These are phyloP conservation scores for Quercus bicolor DNA, from an alignment of 306 rosid species.

Conservation along the genomic window DNA sequence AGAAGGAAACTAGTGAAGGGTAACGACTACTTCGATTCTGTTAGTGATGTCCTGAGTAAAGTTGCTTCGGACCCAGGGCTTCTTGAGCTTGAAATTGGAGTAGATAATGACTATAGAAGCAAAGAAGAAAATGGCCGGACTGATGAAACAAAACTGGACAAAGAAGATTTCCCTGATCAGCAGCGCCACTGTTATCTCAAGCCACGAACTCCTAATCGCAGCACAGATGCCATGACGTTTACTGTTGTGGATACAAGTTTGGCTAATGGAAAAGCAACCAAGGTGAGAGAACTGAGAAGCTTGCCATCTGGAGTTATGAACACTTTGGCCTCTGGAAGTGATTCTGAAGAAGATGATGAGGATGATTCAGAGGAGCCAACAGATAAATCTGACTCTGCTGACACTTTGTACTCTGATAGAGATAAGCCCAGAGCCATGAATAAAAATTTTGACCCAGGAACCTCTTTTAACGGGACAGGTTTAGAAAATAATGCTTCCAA, in stretches of 20 bases:
- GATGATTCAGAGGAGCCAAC: conserved; percentile 37
- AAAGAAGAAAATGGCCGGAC: conserved; percentile 56
- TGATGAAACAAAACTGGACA: conserved; percentile 37
- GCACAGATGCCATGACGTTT: conserved; percentile 50
- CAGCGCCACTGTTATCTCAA: conserved; percentile 82
- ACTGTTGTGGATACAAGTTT: conserved; percentile 89
- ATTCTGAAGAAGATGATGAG: conserved; percentile 39
- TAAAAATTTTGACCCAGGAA: conserved; percentile 21
- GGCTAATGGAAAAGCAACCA: conserved; percentile 35
- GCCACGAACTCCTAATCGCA: conserved; percentile 57
- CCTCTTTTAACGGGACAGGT: conserved; percentile 24
- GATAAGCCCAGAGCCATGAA: conserved; percentile 25
- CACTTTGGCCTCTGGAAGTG: conserved; percentile 29
- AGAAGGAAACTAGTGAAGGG: conserved; percentile 75
- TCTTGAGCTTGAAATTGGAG: conserved; percentile 54
- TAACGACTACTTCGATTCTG: conserved; percentile 71
- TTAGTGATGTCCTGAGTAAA: conserved; percentile 66
- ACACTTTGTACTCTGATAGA: conserved; percentile 32
- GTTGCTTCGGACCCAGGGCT: conserved; percentile 86
- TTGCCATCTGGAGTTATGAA: conserved; percentile 49
- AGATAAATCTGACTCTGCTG: conserved; percentile 43
- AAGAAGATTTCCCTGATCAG: conserved; percentile 52
- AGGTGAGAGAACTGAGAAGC: conserved; percentile 67
- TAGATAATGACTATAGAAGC: conserved; percentile 28
- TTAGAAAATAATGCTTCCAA: conserved; percentile 35